phyloP scores from a whole-genome alignment of 2,329 filamentous ascomycete genomes.

The Cytospora paraplurivora region DNA sequence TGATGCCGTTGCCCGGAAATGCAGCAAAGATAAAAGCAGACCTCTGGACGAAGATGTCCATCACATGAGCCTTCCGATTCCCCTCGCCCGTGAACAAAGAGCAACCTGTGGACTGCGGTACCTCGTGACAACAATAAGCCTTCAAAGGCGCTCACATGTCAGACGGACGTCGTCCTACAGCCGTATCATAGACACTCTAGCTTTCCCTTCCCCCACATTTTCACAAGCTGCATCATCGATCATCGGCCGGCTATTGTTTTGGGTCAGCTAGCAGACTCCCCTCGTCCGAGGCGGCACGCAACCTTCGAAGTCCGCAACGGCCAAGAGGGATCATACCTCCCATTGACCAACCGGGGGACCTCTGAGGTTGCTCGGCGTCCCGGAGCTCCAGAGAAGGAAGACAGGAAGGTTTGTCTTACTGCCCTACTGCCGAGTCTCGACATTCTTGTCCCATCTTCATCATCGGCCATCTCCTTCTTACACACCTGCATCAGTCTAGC shows the following conservation, averaged over 20 bases:
- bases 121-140: background rate
- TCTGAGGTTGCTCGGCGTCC: background rate
- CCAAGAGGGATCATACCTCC: constrained; percentile 2
- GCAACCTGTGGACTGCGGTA: background rate
- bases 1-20: background rate
- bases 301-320: constrained; percentile 39
- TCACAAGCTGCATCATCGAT: constrained; percentile 34
- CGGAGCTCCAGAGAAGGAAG: background rate
- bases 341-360: constrained; percentile 15
- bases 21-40: background rate
- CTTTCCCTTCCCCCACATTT: constrained; percentile 35
- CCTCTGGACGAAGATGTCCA: background rate
- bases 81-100: background rate
- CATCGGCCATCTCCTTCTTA: constrained; percentile 4
- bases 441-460: constrained; percentile 16
- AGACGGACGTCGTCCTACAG: constrained; percentile 15
- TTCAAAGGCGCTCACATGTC: constrained; percentile 24
- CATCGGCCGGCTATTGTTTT: constrained; percentile 9
- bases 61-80: background rate
- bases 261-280: constrained; percentile 24
- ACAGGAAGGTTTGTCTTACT: background rate
- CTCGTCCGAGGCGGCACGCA: constrained; percentile 28
- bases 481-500: background rate
- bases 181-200: background rate
- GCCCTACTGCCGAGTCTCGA: constrained; percentile 16